A percentile compares a stretch with the other conserved stretches of the same genome.
Evolutionary conservation across 2,329 filamentous ascomycete genomes (phyloP).

Genomic region (Pseudopithomyces chartarum): DNA sequence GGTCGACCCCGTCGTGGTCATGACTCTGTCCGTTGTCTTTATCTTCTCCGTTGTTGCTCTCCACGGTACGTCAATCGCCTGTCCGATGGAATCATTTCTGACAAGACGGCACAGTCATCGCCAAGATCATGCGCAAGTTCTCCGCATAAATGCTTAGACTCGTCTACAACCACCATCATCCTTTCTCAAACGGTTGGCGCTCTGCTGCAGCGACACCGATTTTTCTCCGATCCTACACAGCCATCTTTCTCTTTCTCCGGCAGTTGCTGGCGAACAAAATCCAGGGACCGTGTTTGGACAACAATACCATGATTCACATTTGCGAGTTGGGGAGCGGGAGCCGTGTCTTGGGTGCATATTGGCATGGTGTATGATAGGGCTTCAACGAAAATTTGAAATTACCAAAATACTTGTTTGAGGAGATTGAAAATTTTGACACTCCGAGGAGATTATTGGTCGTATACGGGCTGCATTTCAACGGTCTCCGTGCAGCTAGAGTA

Average conservation of each 20-base stretch:
- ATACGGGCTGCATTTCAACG: no score
- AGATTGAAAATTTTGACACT: no score
- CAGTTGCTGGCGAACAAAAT: background rate
- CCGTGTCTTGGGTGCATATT: slow-evolving; percentile 22
- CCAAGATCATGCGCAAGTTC: slow-evolving; percentile 92
- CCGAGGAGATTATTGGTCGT: no score
- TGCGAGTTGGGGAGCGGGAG: slow-evolving; percentile 3
- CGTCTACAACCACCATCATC: slow-evolving; percentile 12
- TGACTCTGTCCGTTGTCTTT: slow-evolving; percentile 95
- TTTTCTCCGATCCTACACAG: background rate
- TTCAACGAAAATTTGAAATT: slow-evolving; percentile 21
- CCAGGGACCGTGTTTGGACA: slow-evolving; percentile 8
- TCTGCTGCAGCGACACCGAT: slow-evolving; percentile 24
- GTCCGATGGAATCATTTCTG: slow-evolving; percentile 5
- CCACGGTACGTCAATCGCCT: slow-evolving; percentile 73
- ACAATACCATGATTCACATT: slow-evolving; percentile 19
- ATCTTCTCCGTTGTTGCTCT: slow-evolving; percentile 98
- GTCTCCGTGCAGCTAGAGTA: no score
- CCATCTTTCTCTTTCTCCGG: background rate
- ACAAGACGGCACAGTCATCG: slow-evolving; percentile 70
- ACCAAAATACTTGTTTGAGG: background rate
- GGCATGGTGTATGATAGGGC: slow-evolving; percentile 43
- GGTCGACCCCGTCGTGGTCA: slow-evolving; percentile 95
- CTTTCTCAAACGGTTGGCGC: slow-evolving; percentile 18
- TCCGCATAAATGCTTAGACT: slow-evolving; percentile 53